Conservation (phyloP, 2,329 filamentous ascomycete species). For the Arthrinium puccinioides region DNA sequence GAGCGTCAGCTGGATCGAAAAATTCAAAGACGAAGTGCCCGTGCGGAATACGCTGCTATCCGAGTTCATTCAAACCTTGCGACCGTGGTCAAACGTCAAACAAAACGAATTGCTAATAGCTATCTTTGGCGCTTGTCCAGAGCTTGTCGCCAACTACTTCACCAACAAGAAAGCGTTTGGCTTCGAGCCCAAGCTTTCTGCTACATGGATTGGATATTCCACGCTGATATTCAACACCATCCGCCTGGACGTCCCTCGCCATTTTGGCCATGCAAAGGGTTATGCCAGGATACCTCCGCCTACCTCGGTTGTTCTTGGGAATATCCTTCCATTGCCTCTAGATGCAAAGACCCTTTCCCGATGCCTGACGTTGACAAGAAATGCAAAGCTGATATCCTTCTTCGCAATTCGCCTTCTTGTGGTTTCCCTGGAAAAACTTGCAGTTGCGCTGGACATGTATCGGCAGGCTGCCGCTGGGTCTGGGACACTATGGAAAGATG, state of each 20-base stretch:
- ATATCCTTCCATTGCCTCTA: slow-evolving; percentile 74
- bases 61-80: slow-evolving; percentile 69
- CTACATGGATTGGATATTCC: slow-evolving; percentile 92
- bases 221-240: slow-evolving; percentile 80
- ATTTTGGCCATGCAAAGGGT: slow-evolving; percentile 59
- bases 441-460: slow-evolving; percentile 55
- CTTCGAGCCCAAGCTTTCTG: slow-evolving; percentile 85
- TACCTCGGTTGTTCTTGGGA: slow-evolving; percentile 72
- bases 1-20: slow-evolving; percentile 62
- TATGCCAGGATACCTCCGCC: slow-evolving; percentile 68
- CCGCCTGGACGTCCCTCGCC: slow-evolving; percentile 62
- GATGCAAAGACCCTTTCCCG: slow-evolving; percentile 72
- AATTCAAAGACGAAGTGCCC: slow-evolving; percentile 57
- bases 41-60: slow-evolving; percentile 75
- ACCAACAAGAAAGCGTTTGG: slow-evolving; percentile 70
- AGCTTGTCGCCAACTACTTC: slow-evolving; percentile 85
- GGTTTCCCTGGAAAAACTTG: slow-evolving; percentile 72
- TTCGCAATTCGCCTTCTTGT: slow-evolving; percentile 77
- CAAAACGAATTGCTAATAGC: slow-evolving; percentile 76
- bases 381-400: slow-evolving; percentile 72
- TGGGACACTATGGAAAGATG: slow-evolving; percentile 61
- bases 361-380: slow-evolving; percentile 60
- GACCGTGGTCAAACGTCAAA: slow-evolving; percentile 73
- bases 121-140: slow-evolving; percentile 76
- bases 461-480: slow-evolving; percentile 30